These are phyloP conservation scores for Plasmopara viticola DNA, from an alignment of 352 stramenopile species.

Conservation along the genomic window DNA sequence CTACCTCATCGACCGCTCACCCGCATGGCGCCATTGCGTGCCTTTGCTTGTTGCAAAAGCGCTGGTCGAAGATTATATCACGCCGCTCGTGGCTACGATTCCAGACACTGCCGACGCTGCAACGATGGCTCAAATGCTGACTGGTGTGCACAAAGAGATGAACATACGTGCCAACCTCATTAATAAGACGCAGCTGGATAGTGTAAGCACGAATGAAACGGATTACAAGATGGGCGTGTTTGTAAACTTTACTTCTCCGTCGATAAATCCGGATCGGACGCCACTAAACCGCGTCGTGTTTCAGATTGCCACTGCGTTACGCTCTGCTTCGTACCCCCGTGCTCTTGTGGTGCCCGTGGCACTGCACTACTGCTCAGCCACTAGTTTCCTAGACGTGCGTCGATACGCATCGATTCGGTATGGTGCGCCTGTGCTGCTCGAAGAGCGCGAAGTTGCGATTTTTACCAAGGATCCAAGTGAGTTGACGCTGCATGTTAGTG, in stretches of 20 bases:
- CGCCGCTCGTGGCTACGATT: conserved; percentile 33
- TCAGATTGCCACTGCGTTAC: conserved; percentile 42
- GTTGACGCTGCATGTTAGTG: conserved; percentile 58
- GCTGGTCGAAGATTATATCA: conserved; percentile 56
- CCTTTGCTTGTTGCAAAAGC: conserved; percentile 41
- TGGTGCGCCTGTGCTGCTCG: conserved; percentile 54
- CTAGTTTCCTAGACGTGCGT: conserved; percentile 37
- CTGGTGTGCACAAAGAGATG: conserved; percentile 28
- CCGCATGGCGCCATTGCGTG: conserved; percentile 43
- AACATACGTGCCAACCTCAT: conserved; percentile 41
- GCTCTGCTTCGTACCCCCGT: conserved; percentile 30
- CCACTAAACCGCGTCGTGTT: conserved; percentile 48
- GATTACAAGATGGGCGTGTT: conserved; percentile 61
- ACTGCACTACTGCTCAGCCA: conserved; percentile 54
- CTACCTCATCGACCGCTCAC: conserved; percentile 59
- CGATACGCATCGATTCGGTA: conserved; percentile 57
- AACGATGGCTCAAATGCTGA: conserved; percentile 19
- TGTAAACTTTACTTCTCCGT: conserved; percentile 39
- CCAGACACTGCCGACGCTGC: conserved; percentile 5
- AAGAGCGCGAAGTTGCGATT: conserved; percentile 47
- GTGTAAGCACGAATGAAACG: conserved; percentile 35
- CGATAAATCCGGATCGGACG: conserved; percentile 30
- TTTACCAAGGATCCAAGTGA: conserved; percentile 59
- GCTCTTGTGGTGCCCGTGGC: conserved; percentile 56
- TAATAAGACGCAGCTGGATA: conserved; percentile 21